Evolutionary conservation across 768 basidiomycete species (phyloP).

Genomic region (Boletus subcaerulescens): DNA sequence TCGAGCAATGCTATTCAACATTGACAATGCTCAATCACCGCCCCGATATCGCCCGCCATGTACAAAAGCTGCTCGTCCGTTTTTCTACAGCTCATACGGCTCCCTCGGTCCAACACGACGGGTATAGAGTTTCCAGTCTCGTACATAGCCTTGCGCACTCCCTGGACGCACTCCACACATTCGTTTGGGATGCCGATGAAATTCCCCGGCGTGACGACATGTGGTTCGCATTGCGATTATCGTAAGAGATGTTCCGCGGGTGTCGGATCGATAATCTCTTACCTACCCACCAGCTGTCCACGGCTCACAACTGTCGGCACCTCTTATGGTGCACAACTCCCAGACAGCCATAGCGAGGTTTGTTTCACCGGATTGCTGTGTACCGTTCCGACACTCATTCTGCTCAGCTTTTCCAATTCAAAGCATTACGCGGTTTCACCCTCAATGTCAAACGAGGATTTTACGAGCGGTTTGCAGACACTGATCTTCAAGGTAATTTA

Average conservation of each 20-base stretch:
- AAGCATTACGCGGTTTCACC: conserved; percentile 58
- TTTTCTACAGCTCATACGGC: conserved; percentile 32
- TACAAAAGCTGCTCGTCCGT: conserved; percentile 54
- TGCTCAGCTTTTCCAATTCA: conserved; percentile 67
- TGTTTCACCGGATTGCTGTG: conserved; percentile 23
- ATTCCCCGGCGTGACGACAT: conserved; percentile 64
- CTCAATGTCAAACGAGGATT: conserved; percentile 59
- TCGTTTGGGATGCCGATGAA: conserved; percentile 73
- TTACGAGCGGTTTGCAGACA: conserved; percentile 56
- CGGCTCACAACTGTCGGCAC: conserved; percentile 60
- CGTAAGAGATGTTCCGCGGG: conserved; percentile 39
- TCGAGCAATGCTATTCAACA: conserved; percentile 60
- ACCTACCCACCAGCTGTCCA: conserved; percentile 49
- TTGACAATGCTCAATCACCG: conserved; percentile 58
- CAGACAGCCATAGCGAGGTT: conserved; percentile 59
- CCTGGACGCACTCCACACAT: conserved; percentile 63
- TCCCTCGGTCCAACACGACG: conserved; percentile 13
- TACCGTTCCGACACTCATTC: neutral
- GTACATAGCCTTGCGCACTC: conserved; percentile 49
- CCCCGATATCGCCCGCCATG: conserved; percentile 63
- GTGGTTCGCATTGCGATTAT: conserved; percentile 71
- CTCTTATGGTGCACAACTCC: conserved; percentile 59
- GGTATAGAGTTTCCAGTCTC: conserved; percentile 45
- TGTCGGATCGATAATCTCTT: neutral
- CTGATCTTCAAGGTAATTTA: conserved; percentile 50